Evolutionary conservation across 2,329 filamentous ascomycete genomes (phyloP).

Genomic region (Bipolaris sorokiniana): DNA sequence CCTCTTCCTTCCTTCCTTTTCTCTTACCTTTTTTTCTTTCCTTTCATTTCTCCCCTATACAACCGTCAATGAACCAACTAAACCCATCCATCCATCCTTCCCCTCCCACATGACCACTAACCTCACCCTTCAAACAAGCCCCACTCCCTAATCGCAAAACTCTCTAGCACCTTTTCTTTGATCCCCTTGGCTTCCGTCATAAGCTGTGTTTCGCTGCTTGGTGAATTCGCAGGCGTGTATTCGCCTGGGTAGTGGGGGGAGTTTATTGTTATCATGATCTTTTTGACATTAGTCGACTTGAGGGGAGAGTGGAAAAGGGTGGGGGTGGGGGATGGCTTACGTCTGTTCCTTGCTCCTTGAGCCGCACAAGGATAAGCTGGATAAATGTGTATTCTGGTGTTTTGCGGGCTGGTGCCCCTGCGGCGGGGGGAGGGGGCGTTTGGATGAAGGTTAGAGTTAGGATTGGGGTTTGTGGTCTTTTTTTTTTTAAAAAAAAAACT

Average conservation of each 20-base stretch:
- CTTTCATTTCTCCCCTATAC: too few relatives aligned
- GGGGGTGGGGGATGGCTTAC: background rate
- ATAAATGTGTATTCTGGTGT: conserved; percentile 70
- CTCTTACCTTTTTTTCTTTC: too few relatives aligned
- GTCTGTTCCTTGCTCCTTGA: conserved; percentile 78
- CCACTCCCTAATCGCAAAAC: conserved; percentile 82
- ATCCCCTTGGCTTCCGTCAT: conserved; percentile 67
- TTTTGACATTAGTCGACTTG: background rate
- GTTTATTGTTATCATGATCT: conserved; percentile 81
- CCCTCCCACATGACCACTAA: background rate
- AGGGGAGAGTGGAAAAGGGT: background rate
- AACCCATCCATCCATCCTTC: too few relatives aligned
- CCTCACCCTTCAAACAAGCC: conserved; percentile 64
- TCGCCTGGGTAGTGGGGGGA: conserved; percentile 80
- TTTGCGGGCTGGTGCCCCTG: conserved; percentile 35
- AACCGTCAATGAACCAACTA: too few relatives aligned
- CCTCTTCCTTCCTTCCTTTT: too few relatives aligned
- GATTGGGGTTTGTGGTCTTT: conserved; percentile 58
- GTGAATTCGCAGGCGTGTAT: conserved; percentile 70
- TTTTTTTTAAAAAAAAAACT: background rate
- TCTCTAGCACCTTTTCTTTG: conserved; percentile 74
- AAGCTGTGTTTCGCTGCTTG: conserved; percentile 63
- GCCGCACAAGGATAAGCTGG: conserved; percentile 75
- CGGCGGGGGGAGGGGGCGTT: conserved; percentile 48
- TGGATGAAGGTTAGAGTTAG: conserved; percentile 71